Evolutionary conservation across 257 asterid genomes (phyloP).

Genomic region (Nyctanthes arbortristis): DNA sequence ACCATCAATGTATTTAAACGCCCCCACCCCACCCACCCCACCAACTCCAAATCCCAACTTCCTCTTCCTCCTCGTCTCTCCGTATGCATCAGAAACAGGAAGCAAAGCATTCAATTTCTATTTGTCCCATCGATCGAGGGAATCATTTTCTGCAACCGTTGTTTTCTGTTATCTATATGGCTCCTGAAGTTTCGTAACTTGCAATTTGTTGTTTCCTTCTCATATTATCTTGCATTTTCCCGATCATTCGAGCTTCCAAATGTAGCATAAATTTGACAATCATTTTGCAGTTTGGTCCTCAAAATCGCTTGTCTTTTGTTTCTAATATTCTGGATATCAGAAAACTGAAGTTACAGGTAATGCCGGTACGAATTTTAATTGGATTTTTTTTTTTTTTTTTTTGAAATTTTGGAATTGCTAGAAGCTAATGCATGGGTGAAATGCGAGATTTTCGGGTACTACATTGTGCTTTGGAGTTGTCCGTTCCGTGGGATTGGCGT

Average conservation of each 20-base stretch:
- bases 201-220: not conserved
- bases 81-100: not conserved
- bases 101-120: not conserved
- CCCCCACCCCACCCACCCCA: not conserved
- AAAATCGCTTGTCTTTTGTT: not conserved
- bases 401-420: conserved; percentile 23
- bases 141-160: conserved; percentile 15
- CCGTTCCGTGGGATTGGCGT: not conserved
- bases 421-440: conserved; percentile 30
- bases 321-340: conserved; percentile 31
- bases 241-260: conserved; percentile 22
- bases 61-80: not conserved
- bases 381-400: not conserved
- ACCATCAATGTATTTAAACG: not conserved
- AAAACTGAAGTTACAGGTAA: conserved; percentile 33
- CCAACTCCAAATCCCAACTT: too few relatives aligned
- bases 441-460: conserved; percentile 12
- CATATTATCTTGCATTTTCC: conserved; percentile 6
- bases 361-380: conserved; percentile 23
- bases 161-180: conserved; percentile 14
- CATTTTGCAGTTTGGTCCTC: conserved; percentile 18
- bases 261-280: conserved; percentile 20
- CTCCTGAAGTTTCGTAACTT: conserved; percentile 22
- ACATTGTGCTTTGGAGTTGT: conserved; percentile 30
- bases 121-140: not conserved